Evolutionary conservation across 352 stramenopile species (phyloP), one percentile per base, ranked within the genome.

Genomic region (Phytopythium delawarense): DNA sequence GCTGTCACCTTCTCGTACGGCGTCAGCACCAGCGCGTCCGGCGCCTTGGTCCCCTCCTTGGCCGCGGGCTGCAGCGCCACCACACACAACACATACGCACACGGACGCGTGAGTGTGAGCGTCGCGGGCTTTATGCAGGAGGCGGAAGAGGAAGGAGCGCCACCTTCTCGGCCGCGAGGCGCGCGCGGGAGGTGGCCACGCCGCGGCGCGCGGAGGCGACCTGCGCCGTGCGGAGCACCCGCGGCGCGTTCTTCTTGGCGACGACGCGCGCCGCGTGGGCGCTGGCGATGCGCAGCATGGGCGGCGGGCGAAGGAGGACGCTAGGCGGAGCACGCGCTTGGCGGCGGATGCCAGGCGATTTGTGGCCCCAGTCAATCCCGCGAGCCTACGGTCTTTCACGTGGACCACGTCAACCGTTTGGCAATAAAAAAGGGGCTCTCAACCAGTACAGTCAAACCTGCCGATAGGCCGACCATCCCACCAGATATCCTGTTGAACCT

Each of bases 1-100:
- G 86, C 95, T 25, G 92, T 94, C 25, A 98, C 93, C 70, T 98
- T 98, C 83, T 98, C 77, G 34, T 97, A 97, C 18, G 95, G 93
- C 51, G 93, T 97, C 57, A 98, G 79, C 45, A 98, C 87, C 50
- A 94, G 75, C 42, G 85, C 85, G 52, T 94, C 85, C 63, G 84
- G 69, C 20, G 79, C 62, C 49, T 85, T 83, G 37, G 84, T 67
- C 46, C 76, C 73, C 42, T 88, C 79, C 50, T 73, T 69, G 7
- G 70, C 76, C 46, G 67, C 71, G 34, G 72, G 67, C 67, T 84
- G n/a, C 49, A 16, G 3, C 13, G 49, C 25, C 6, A 7, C 4
- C 25, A 37, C 0, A 35, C 3, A 30, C 46, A 34, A 40, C 32
- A 30, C 12, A n/a, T 45, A 40, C 28, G 15, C 30, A 55, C 34